phyloP scores from a whole-genome alignment of 2,329 filamentous ascomycete genomes.

The Colletotrichum euphorbiae region DNA sequence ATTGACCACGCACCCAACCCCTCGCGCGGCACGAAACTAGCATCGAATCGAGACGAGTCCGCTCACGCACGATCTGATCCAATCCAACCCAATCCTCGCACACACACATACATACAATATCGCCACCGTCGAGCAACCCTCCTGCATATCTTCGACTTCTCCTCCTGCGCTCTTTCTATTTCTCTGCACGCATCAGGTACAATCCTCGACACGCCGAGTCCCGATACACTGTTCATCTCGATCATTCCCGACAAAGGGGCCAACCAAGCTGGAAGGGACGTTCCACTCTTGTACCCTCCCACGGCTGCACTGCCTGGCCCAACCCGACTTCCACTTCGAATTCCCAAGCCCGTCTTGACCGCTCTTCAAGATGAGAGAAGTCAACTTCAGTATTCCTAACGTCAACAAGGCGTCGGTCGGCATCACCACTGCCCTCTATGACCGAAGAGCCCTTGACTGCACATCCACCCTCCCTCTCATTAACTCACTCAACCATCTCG shows the following conservation, averaged over 20 bases:
- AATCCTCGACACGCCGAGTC: conserved; percentile 31
- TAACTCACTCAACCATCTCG: conserved; percentile 98
- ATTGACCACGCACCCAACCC: conserved; percentile 23
- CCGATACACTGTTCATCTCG: conserved; percentile 1
- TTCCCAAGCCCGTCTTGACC: conserved; percentile 9
- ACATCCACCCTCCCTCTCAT: conserved; percentile 97
- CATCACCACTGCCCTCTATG: conserved; percentile 98
- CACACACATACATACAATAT: conserved; percentile 28
- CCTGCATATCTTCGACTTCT: conserved; percentile 2
- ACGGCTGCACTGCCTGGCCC: conserved; percentile 38
- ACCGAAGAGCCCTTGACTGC: conserved; percentile 96
- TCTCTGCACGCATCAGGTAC: conserved; percentile 17
- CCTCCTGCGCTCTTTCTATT: conserved; percentile 16
- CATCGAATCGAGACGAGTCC: conserved; percentile 40
- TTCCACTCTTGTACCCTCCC: conserved; percentile 22
- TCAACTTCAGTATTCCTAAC: conserved; percentile 99
- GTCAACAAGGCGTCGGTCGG: conserved; percentile 99
- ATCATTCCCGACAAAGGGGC: conserved; percentile 35
- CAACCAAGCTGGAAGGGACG: conserved; percentile 37
- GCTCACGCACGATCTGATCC: conserved; percentile 35
- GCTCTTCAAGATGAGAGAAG: conserved; percentile 87
- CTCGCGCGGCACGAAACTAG: conserved; percentile 36
- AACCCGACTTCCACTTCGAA: conserved; percentile 16
- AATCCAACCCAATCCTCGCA: conserved; percentile 30
- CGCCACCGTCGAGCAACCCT: conserved; percentile 34